Conservation (phyloP, 2,329 filamentous ascomycete genomes). For the Sporothrix brunneoviolacea region DNA sequence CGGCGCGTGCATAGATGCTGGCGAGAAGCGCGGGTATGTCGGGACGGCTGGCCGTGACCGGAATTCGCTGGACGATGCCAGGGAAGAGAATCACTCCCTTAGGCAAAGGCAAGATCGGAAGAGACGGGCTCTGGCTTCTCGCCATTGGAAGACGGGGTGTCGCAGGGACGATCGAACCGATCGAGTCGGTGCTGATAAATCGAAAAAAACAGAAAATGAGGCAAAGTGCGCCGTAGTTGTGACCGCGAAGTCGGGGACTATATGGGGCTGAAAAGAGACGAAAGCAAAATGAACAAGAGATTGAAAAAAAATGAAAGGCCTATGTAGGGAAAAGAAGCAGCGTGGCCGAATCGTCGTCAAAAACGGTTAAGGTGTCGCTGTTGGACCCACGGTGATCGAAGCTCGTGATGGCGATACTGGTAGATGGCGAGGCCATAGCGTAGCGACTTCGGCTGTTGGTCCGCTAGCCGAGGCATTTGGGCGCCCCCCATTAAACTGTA, state of each 20-base stretch:
- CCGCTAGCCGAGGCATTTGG: not conserved
- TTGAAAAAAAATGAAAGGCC: not conserved
- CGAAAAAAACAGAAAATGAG: not conserved
- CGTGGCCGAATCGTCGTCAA: no score
- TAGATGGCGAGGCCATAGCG: not conserved
- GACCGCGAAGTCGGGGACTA: not conserved
- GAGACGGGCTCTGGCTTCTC: conserved; percentile 35
- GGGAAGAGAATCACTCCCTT: conserved; percentile 78
- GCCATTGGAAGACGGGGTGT: conserved; percentile 20
- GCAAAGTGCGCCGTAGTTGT: not conserved
- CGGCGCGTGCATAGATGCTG: conserved; percentile 70
- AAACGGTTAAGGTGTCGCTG: no score
- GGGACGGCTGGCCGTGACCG: conserved; percentile 69
- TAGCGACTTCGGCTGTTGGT: conserved; percentile 2
- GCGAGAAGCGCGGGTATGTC: conserved; percentile 86
- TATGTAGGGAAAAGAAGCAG: not conserved
- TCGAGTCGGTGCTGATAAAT: not conserved
- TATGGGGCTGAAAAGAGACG: not conserved
- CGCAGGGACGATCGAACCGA: not conserved
- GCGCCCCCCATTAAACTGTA: no score
- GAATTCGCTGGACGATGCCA: conserved; percentile 76
- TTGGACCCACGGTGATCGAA: conserved; percentile 9
- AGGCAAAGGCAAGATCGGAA: conserved; percentile 78
- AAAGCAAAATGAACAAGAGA: not conserved
- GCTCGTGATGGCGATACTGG: conserved; percentile 10